Base-by-base conservation (phyloP, 163 green algal species). In the Prototheca cutis region DNA sequence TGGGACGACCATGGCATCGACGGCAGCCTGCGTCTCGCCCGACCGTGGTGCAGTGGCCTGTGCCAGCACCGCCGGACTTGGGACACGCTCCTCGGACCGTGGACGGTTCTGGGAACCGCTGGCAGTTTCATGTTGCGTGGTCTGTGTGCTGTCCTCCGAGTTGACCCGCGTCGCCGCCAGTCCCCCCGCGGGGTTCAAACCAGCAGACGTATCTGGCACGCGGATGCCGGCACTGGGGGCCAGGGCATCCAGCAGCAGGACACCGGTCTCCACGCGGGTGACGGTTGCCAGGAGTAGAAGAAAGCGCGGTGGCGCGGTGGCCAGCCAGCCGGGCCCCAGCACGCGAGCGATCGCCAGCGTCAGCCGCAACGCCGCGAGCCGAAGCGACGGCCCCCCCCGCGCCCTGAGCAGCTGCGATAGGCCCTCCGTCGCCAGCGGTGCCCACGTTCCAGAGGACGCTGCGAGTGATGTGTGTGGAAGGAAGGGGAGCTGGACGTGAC, bases 341-440 rank as follows among this genome's bases (percentile, higher is more conserved):
- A 88, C 34, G 24, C 75, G 65, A 6, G 64, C 23, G 2, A 68
- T n/a, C 0, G 70, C 69, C 6, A 76, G 78, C 27, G 78, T 74
- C 57, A 85, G 45, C 48, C 73, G 75, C 48, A 89, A 64, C 5
- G 75, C 78, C 4, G 67, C 60, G 36, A 82, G 78, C 1, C 69
- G 66, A 63, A 85, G 78, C 27, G 77, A 63, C 1, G 49, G 56
- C 33, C 57, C 65, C 32, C 63, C 45, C 21, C 75, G 71, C 28
- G 69, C 72, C 34, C 66, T 57, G 24, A 89, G 73, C 53, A 88
- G 27, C 42, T 65, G 63, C 4, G 33, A 53, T 24, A 88, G 32
- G 5, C 82, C 82, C 1, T 40, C 45, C 3, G 73, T 62, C 58
- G 82, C 42, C 29, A 63, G 53, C 23, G n/a, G 52, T 3, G 66